Evolutionary conservation across 202 grass and related monocot genomes (phyloP).

Genomic region (Zizania palustris): DNA sequence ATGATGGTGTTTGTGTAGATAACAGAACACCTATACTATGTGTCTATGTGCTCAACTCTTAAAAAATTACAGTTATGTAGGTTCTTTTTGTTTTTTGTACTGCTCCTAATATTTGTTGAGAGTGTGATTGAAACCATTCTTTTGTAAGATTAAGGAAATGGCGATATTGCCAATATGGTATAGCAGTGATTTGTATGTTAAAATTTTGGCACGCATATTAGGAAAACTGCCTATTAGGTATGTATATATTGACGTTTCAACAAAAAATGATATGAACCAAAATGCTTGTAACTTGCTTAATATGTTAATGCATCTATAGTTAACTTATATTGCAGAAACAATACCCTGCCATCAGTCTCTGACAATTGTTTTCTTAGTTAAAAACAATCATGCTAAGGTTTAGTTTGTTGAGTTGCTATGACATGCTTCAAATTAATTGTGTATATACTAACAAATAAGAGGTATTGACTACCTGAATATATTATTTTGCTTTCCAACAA

Average conservation of each 20-base stretch:
- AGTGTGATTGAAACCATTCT: slow-evolving; percentile 12
- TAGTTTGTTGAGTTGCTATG: background rate
- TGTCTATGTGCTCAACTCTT: background rate
- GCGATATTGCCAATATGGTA: background rate
- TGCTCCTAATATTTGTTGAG: background rate
- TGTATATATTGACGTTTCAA: background rate
- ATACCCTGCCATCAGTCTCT: background rate
- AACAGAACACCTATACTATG: background rate
- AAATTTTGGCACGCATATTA: background rate
- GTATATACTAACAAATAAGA: background rate
- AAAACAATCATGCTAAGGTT: background rate
- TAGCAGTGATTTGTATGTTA: background rate
- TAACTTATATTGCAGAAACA: background rate
- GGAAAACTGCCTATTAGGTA: background rate
- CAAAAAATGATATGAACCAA: background rate
- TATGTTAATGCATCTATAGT: background rate
- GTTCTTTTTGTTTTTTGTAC: background rate
- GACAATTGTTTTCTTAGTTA: background rate
- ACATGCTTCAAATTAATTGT: background rate
- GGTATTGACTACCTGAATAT: slow-evolving; percentile 3
- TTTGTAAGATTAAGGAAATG: background rate
- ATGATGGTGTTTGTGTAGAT: background rate
- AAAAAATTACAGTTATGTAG: background rate
- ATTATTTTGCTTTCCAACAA: background rate
- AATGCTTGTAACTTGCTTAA: background rate